Evolutionary conservation across 78 protist genomes (phyloP).

Genomic region (Monosiga brevicollis): DNA sequence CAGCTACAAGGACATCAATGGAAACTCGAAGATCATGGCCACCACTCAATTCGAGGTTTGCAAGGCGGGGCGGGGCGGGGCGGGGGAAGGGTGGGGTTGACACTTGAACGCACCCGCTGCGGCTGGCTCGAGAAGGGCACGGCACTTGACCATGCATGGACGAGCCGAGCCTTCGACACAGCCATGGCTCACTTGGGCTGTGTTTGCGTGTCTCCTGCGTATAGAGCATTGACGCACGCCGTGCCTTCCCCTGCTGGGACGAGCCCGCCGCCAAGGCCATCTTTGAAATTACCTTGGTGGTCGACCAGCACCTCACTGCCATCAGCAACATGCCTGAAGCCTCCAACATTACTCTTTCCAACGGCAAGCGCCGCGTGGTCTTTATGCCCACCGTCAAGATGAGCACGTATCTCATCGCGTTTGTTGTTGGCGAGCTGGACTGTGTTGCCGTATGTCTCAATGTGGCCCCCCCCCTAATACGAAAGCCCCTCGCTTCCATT

Average conservation of each 20-base stretch:
- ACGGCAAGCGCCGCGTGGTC: neutral
- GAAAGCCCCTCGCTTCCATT: neutral
- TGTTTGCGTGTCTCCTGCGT: too few species aligned
- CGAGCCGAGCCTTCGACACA: too few species aligned
- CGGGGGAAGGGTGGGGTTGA: too few species aligned
- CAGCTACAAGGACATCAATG: neutral
- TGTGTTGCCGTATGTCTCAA: conserved; percentile 16
- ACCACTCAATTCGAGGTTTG: neutral
- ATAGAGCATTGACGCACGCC: neutral
- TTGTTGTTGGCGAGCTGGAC: conserved; percentile 71
- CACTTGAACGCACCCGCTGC: too few species aligned
- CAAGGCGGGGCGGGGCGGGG: too few species aligned
- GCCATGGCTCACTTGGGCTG: too few species aligned
- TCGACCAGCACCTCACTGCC: neutral
- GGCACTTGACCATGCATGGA: too few species aligned
- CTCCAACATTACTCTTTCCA: neutral
- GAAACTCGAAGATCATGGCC: neutral
- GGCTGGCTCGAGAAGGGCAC: too few species aligned
- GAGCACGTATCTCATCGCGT: conserved; percentile 81
- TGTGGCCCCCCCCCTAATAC: neutral
- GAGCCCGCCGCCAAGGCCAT: conserved; percentile 2
- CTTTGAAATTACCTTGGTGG: neutral
- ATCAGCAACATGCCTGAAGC: neutral
- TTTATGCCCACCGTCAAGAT: conserved; percentile 44
- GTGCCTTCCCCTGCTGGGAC: neutral